Evolutionary conservation across 768 basidiomycete genomes (phyloP), one percentile per base, ranked within the genome.

Genomic region (Austroboletus eburneus): DNA sequence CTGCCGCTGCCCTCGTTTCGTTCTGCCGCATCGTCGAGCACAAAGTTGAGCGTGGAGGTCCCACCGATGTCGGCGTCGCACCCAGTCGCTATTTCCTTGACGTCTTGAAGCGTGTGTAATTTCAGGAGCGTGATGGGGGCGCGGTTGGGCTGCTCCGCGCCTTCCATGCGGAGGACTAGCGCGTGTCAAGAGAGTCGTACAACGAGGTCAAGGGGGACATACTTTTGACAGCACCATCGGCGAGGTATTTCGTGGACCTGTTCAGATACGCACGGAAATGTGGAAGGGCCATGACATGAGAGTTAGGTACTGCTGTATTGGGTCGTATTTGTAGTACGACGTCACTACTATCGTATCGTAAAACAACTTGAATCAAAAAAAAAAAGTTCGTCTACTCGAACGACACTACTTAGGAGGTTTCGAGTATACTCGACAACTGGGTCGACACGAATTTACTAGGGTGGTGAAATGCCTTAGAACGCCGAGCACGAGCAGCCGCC

Each of bases 31-130:
- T 74, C 69, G 57, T 86, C 83, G 30, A 92, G 66, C 39, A 80
- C 82, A n/a, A 95, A 71, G 52, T 87, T 64, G n/a, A 82, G 85
- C 0, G 85, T 82, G 4, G 89, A 87, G 21, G 77, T 76, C 21
- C 92, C 89, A 6, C 94, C 93, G 36, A 94, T 85, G 67, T 98
- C 95, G 1, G 74, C 74, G 65, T 98, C 95, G 53, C 85, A 90
- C 3, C 94, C 94, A 0, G 78, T 79, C 0, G 84, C 87, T 50
- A 83, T 83, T n/a, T 78, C 71, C 4, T 72, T 52, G 39, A 90
- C 58, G 50, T 86, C 80, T 20, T 76, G 71, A 16, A 57, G 68
- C 0, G 78, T 73, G 56, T 84, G 81, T 65, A 92, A 79, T 7
- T 73, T 72, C 59, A 80, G 81, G 41, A 93, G 74, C 0, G 80